Evolutionary conservation across 192 early-diverging fungal species (phyloP), one percentile per base, ranked within the genome.

Genomic region (Phycomyces blakesleeanus): DNA sequence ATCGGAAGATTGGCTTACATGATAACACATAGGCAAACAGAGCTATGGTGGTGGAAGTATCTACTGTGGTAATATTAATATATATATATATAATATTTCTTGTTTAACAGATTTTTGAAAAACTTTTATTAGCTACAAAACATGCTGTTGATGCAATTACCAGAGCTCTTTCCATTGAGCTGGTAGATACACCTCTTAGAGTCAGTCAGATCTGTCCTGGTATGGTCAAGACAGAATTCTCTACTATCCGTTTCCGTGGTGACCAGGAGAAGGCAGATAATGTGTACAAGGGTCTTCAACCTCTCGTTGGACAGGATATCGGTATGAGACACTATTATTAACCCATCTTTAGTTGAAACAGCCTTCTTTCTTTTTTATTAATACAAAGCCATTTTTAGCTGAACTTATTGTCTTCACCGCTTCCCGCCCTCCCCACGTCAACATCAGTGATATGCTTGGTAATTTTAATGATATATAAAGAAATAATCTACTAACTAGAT

Each of bases 211-310:
- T 97, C 42, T 85, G 84, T 18, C 91, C 94, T 20, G 87, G 66
- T 60, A 44, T 87, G 82, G 93, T 94, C 5, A 88, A 97, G 73
- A 97, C 94, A 0, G 94, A 97, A 69, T 97, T 95, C 83, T 89
- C 85, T 15, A 76, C 89, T 15, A 83, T 97, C 6, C 79, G 95
- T 11, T 93, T 87, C 74, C 27, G 65, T 25, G 86, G 89, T 0
- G 90, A 93, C 29, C 77, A 80, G 56, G 51, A 42, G 4, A 87
- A 75, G 63, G 90, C 90, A 0, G 81, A 81, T 22, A 58, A 73
- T 16, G 92, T 96, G 21, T 96, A 96, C 75, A 81, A 84, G 49
- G 93, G 94, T 0, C 60, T 89, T 2, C 70, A 87, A 50, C 89
- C 88, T 24, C 71, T 93, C 69, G 77, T 76, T 18, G 85, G 78